These are phyloP conservation scores for Barnettozyma sucrosica DNA, from an alignment of 805 yeast species.

Conservation along the genomic window DNA sequence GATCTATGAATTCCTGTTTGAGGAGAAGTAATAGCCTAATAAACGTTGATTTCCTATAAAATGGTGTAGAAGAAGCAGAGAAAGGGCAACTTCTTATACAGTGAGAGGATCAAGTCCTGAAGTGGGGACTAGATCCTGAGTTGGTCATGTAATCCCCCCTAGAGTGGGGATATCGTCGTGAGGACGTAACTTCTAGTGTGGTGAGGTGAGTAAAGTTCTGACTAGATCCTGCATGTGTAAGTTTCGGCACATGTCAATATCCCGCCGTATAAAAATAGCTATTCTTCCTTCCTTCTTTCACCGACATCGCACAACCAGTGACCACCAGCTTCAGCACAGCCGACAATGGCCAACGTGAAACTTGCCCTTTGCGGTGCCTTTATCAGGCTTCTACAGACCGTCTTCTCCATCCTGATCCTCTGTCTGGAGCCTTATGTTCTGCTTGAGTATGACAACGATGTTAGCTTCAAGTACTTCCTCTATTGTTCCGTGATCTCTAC, in stretches of 20 bases:
- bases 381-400: not conserved
- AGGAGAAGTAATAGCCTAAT: no score
- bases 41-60: no score
- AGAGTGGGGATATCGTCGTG: no score
- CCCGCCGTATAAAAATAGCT: not conserved
- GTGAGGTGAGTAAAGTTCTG: not conserved
- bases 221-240: not conserved
- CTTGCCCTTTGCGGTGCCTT: slow-evolving; percentile 1
- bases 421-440: slow-evolving; percentile 1
- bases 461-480: not conserved
- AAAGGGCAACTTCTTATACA: no score
- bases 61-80: no score
- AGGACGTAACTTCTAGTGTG: no score
- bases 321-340: not conserved
- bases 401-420: not conserved
- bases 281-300: not conserved
- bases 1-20: no score
- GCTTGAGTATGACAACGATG: not conserved
- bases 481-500: not conserved
- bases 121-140: no score
- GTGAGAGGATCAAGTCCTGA: no score
- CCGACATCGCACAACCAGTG: not conserved
- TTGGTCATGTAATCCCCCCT: no score
- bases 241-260: not conserved
- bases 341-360: not conserved